Evolutionary conservation across 306 rosid species (phyloP), one percentile per base, ranked within the genome.

Genomic region (Senna tora): DNA sequence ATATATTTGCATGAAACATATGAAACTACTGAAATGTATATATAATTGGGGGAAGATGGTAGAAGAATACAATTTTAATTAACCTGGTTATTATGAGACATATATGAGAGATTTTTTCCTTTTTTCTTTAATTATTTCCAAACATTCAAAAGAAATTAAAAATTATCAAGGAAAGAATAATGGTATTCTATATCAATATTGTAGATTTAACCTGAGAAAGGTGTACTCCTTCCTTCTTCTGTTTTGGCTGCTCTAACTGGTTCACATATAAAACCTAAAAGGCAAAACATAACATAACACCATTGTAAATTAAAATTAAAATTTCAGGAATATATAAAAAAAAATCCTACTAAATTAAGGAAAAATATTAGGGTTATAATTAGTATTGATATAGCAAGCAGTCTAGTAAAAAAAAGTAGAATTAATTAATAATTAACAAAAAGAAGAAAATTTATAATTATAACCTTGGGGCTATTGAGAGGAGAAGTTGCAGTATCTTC

Each of bases 401-500:
- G 17, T 16, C 25, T 9, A 21, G 36, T 9, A 21, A 7, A 13
- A 28, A 8, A 7, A 10, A 38, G n/a, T n/a, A n/a, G n/a, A n/a
- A n/a, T n/a, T n/a, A n/a, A n/a, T n/a, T n/a, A n/a, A n/a, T n/a
- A 17, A 61, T n/a, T 7, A 30, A 34, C 8, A 41, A 32, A 5
- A 15, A 16, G 12, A 3, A 55, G 2, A 17, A 21, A 14, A n/a
- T 34, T 4, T 33, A 33, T 33, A 33, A 3, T 2, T 1, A 36
- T 17, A 36, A 84, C 98, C 94, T 87, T 83, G 76, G 92, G 92
- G 77, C 88, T 86, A 28, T 75, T 80, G 51, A 89, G 65, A 3
- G 97, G 96, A 83, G 98, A 93, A 62, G 78, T 93, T 65, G 98
- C 97, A 34, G 98, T 93, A 79, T 91, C 98, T 78, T 86, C 96